Evolutionary conservation across 2,329 filamentous ascomycete genomes (phyloP), one percentile per base, ranked within the genome.

Genomic region (Fusarium bulbicola): DNA sequence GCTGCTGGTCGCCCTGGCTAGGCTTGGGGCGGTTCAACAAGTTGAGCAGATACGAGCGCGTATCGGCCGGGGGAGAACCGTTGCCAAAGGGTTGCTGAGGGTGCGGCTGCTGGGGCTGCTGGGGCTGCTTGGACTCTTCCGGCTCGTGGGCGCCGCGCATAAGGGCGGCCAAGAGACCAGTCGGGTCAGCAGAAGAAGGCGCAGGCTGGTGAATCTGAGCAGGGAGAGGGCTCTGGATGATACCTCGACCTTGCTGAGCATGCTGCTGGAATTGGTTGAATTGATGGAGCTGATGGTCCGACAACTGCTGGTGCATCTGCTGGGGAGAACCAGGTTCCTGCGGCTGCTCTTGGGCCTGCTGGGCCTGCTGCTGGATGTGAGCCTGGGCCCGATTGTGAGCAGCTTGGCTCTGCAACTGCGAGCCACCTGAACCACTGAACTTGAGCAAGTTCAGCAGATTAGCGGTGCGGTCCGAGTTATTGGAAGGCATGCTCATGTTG

Each of bases 31-130:
- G 91, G 78, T 95, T 96, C 72, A 99, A 88, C 66, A 98, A 86
- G 76, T 94, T 92, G 70, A 98, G 90, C 53, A 99, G 86, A 79
- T 96, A 93, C 72, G 95, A 92, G 81, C 97, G 93, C 9, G 95
- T 93, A 80, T 94, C 92, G 52, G 90, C 87, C 28, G 88, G 83
- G 59, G 90, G 88, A 47, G 88, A 85, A 39, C 84, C 84, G 32
- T 85, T 82, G 71, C 82, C 85, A 82, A 87, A 88, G 43, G 82
- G 76, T 61, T 77, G 80, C 49, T 76, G 62, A 54, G 68, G 77
- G 60, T 76, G 62, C 50, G 68, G 77, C 59, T 62, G 69, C 54
- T n/a, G n/a, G n/a, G 46, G 78, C 50, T 67, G 74, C 62, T 73
- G 78, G 60, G 67, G 53, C 43, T 76, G 76, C 68, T 80, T 80